Conservation (phyloP, 2,329 filamentous ascomycete species). For the Hortaea werneckii region DNA sequence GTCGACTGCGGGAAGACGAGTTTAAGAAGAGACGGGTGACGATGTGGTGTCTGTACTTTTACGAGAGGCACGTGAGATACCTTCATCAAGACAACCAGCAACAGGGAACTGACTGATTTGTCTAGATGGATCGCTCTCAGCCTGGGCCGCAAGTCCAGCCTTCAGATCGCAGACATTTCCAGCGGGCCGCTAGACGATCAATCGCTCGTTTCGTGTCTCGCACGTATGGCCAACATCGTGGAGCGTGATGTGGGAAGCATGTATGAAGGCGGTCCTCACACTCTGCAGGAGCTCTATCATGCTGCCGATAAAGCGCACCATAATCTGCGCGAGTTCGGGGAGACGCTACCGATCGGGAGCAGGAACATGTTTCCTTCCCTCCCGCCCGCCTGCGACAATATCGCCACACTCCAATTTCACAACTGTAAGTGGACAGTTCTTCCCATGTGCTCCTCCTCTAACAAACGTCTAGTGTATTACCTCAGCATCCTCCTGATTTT, state of each 20-base stretch:
- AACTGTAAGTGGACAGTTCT: slow-evolving; percentile 2
- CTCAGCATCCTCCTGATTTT: slow-evolving; percentile 16
- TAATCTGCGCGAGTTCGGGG: slow-evolving; percentile 17
- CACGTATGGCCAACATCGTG: slow-evolving; percentile 13
- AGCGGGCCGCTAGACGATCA: slow-evolving; percentile 12
- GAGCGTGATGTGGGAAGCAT: slow-evolving; percentile 11
- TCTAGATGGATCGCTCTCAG: slow-evolving; percentile 13
- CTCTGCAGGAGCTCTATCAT: slow-evolving; percentile 16
- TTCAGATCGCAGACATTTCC: slow-evolving; percentile 17
- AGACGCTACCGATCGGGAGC: slow-evolving; percentile 9
- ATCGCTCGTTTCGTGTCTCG: slow-evolving; percentile 11
- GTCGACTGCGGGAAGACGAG: slow-evolving; percentile 4
- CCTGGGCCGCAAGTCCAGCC: slow-evolving; percentile 12
- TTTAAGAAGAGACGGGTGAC: slow-evolving; percentile 18
- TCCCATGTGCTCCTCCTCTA: not conserved
- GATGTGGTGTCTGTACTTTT: slow-evolving; percentile 22
- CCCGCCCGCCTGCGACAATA: not conserved
- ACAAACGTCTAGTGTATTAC: slow-evolving; percentile 10
- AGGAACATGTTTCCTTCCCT: too few species aligned
- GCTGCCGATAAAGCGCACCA: slow-evolving; percentile 15
- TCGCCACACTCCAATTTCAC: slow-evolving; percentile 1
- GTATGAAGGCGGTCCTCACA: slow-evolving; percentile 19
- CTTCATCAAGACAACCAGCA: not conserved
- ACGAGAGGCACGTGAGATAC: slow-evolving; percentile 14
- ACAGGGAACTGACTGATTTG: not conserved